A percentile compares a stretch with the other conserved stretches of the same genome.
Conservation (phyloP, 1,139 yeast species). For the Lodderomyces parapsilosis region DNA sequence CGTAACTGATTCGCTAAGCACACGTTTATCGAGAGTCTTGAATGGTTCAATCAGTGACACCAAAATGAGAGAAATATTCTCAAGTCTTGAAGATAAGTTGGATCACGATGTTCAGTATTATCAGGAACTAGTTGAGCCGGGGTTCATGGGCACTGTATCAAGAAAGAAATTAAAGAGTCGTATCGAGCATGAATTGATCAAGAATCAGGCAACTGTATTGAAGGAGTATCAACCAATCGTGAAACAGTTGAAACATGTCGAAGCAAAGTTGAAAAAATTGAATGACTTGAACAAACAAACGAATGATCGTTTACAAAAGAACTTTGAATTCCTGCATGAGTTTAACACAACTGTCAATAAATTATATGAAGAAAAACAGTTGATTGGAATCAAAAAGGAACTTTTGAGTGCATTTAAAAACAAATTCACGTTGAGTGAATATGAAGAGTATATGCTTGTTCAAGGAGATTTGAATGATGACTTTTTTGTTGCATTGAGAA, state of each 20-base stretch:
- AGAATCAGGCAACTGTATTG: constrained; percentile 56
- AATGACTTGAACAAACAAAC: constrained; percentile 35
- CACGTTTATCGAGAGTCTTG: constrained; percentile 50
- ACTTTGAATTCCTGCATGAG: constrained; percentile 19
- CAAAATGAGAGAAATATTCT: constrained; percentile 47
- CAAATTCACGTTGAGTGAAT: constrained; percentile 67
- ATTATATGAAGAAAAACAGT: constrained; percentile 41
- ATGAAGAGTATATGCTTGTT: constrained; percentile 60
- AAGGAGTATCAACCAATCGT: constrained; percentile 63
- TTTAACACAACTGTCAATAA: constrained; percentile 38
- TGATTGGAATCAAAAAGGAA: constrained; percentile 50
- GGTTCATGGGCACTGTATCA: constrained; percentile 54
- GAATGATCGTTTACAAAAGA: constrained; percentile 35
- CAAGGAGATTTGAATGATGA: constrained; percentile 48
- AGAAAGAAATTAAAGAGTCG: constrained; percentile 63
- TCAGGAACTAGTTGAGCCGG: constrained; percentile 47
- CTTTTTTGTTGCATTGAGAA: constrained; percentile 60
- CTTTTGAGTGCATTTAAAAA: constrained; percentile 58
- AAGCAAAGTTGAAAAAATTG: constrained; percentile 38
- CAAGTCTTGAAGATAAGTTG: constrained; percentile 39
- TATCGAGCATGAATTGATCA: constrained; percentile 69
- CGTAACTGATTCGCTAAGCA: constrained; percentile 30
- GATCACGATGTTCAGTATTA: background rate
- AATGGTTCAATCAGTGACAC: constrained; percentile 50
- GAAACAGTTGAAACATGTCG: constrained; percentile 44